Evolutionary conservation across 2,329 filamentous ascomycete species (phyloP).

Genomic region (Fonsecaea erecta): DNA sequence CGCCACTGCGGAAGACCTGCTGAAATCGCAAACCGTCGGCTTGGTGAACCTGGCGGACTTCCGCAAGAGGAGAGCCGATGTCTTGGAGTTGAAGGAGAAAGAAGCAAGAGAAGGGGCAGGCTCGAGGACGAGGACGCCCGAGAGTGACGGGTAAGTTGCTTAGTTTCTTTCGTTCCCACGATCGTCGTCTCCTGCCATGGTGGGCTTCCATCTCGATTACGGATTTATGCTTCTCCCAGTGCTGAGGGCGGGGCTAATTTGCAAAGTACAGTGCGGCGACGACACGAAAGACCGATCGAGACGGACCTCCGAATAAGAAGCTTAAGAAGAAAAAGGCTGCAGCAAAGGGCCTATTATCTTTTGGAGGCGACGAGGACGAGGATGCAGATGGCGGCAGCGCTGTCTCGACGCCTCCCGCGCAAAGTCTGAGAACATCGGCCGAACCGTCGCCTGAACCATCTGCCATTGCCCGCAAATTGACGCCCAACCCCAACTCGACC

Average conservation of each 20-base stretch:
- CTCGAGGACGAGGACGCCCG: constrained; percentile 50
- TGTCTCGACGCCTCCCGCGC: constrained; percentile 36
- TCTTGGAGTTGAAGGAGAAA: constrained; percentile 86
- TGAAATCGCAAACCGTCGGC: constrained; percentile 86
- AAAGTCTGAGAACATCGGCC: constrained; percentile 22
- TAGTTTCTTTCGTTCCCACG: neutral
- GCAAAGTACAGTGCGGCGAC: constrained; percentile 62
- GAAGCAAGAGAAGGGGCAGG: constrained; percentile 69
- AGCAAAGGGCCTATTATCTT: constrained; percentile 66
- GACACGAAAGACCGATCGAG: constrained; percentile 47
- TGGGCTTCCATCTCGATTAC: neutral
- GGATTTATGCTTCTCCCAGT: neutral
- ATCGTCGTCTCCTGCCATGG: neutral
- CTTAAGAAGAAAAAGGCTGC: constrained; percentile 64
- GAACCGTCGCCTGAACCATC: constrained; percentile 28
- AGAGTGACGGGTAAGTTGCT: constrained; percentile 62
- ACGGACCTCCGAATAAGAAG: constrained; percentile 44
- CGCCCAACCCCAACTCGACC: constrained; percentile 50
- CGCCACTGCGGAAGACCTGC: constrained; percentile 75
- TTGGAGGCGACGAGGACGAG: constrained; percentile 68
- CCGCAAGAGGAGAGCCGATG: constrained; percentile 91
- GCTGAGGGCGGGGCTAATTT: constrained; percentile 52
- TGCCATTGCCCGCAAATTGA: constrained; percentile 41
- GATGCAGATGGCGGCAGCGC: constrained; percentile 50
- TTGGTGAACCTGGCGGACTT: constrained; percentile 92